These are phyloP conservation scores for Schizosaccharomyces osmophilus DNA, from an alignment of 805 yeast species.

Conservation along the genomic window DNA sequence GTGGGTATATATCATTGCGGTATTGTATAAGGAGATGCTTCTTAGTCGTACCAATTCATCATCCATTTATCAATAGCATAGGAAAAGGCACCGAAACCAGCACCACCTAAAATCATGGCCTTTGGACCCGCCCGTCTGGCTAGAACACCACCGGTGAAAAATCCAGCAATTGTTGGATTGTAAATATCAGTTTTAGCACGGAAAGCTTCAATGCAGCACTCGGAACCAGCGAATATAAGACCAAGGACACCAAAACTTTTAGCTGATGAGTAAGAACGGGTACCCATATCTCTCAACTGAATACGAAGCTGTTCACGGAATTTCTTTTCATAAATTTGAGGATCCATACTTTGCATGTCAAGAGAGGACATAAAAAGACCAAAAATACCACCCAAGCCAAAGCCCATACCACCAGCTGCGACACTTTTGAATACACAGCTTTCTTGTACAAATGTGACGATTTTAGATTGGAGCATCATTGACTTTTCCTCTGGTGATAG, in stretches of 20 bases:
- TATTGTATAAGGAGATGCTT: too few relatives aligned
- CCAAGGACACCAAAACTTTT: constrained; percentile 88
- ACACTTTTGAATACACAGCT: constrained; percentile 72
- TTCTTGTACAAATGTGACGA: not conserved
- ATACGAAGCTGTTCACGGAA: constrained; percentile 76
- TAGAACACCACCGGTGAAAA: constrained; percentile 88
- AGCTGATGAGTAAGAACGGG: constrained; percentile 66
- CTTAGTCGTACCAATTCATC: not conserved
- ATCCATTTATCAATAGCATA: constrained; percentile 26
- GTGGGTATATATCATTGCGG: too few relatives aligned
- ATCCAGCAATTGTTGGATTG: constrained; percentile 83
- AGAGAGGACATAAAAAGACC: constrained; percentile 52
- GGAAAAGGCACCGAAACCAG: constrained; percentile 90
- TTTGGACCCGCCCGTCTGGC: constrained; percentile 85
- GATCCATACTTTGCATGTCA: not conserved
- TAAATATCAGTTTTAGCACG: constrained; percentile 80
- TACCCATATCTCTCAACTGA: constrained; percentile 81
- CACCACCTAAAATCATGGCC: constrained; percentile 78
- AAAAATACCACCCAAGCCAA: constrained; percentile 78
- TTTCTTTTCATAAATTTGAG: constrained; percentile 20
- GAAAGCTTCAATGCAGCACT: constrained; percentile 57
- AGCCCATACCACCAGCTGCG: constrained; percentile 82
- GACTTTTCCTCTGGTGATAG: not conserved
- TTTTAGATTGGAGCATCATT: not conserved
- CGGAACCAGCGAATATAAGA: constrained; percentile 74